These are phyloP conservation scores for Xerocomus potaroensis DNA, from an alignment of 768 basidiomycete species.

Conservation along the genomic window DNA sequence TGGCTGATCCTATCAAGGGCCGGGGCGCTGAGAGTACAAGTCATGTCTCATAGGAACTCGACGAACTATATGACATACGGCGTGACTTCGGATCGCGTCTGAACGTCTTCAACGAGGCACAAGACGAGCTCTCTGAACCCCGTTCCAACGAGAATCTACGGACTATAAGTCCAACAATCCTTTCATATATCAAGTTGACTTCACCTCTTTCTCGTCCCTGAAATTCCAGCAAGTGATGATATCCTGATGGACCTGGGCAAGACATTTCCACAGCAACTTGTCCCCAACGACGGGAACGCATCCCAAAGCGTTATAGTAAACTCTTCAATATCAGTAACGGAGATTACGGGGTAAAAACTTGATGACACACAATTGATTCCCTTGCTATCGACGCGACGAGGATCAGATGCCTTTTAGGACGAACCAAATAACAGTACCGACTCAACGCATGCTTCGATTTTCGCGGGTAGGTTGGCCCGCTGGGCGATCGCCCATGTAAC, in stretches of 20 bases:
- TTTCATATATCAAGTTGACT: neutral
- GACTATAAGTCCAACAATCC: too few relatives aligned
- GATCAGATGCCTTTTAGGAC: neutral
- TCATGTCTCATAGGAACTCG: neutral
- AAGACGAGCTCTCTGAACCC: too few relatives aligned
- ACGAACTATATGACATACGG: neutral
- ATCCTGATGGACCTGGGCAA: constrained; percentile 4
- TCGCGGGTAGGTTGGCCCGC: constrained; percentile 2
- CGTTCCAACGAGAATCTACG: too few relatives aligned
- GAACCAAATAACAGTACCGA: neutral
- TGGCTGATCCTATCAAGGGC: neutral
- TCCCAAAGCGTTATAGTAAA: constrained; percentile 3
- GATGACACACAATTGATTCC: constrained; percentile 3
- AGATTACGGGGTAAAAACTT: neutral
- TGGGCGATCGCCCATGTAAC: constrained; percentile 6
- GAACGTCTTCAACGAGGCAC: too few relatives aligned
- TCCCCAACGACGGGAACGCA: neutral
- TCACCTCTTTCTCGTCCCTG: constrained; percentile 1
- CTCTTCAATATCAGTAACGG: neutral
- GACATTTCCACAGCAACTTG: constrained; percentile 2
- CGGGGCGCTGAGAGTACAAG: neutral
- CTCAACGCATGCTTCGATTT: constrained; percentile 8
- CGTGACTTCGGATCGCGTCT: too few relatives aligned
- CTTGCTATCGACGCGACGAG: neutral
- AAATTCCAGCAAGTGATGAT: constrained; percentile 10